Conservation (phyloP, 306 rosid species). For the Elaeagnus macrophylla region DNA sequence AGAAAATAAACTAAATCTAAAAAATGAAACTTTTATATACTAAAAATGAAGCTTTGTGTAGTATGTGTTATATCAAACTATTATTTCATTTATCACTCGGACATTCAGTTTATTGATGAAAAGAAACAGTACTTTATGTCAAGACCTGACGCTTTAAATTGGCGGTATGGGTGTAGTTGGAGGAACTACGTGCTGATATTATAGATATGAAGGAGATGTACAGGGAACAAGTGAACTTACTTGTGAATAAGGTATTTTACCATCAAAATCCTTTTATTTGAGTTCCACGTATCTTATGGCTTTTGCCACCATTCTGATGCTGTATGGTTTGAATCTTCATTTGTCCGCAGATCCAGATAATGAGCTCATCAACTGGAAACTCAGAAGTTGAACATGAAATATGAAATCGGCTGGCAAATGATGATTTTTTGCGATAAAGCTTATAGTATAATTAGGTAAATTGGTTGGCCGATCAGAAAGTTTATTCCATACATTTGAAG, state of each 20-base stretch:
- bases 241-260: conserved; percentile 70
- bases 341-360: conserved; percentile 31
- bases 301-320: neutral
- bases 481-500: neutral
- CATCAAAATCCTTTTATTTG: neutral
- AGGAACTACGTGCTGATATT: conserved; percentile 98
- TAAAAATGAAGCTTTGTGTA: no score
- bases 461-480: conserved; percentile 1
- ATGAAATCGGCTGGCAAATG: neutral
- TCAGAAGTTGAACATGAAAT: neutral
- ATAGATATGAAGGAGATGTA: conserved; percentile 98
- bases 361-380: conserved; percentile 21
- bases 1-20: no score
- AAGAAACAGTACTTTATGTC: conserved; percentile 11
- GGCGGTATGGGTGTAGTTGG: conserved; percentile 54
- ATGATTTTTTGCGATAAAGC: conserved; percentile 8
- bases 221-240: conserved; percentile 95
- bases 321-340: neutral
- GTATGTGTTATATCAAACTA: no score
- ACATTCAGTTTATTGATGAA: neutral
- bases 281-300: neutral
- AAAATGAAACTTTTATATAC: no score
- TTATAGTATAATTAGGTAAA: conserved; percentile 1
- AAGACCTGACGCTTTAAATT: conserved; percentile 18
- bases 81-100: neutral